Percentiles rank a stretch among this genome's conserved stretches.
Evolutionary conservation across 1,284 basidiomycete genomes (phyloP).

Genomic region (Rhizopogon parksii): DNA sequence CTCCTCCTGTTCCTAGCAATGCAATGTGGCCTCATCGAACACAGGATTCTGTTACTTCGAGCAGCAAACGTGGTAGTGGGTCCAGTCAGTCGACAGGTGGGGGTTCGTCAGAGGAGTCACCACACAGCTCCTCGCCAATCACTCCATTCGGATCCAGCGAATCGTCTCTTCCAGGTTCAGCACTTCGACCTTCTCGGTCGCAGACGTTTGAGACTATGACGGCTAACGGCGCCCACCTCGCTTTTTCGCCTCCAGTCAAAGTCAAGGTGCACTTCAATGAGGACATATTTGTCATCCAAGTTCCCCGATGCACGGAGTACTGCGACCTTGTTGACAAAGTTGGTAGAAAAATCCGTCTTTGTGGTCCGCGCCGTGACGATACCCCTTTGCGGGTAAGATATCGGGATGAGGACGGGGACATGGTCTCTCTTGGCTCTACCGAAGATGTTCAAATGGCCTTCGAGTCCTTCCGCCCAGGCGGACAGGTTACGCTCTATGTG

Average conservation of each 20-base stretch:
- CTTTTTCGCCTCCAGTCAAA: conserved; percentile 49
- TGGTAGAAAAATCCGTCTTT: conserved; percentile 85
- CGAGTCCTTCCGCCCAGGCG: conserved; percentile 66
- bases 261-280: conserved; percentile 86
- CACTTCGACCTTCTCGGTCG: conserved; percentile 47
- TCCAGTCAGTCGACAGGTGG: conserved; percentile 68
- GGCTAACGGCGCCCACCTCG: conserved; percentile 17
- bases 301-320: conserved; percentile 72
- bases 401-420: conserved; percentile 86
- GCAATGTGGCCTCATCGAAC: conserved; percentile 46
- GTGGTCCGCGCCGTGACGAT: conserved; percentile 70
- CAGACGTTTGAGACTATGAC: conserved; percentile 42
- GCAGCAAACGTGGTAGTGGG: conserved; percentile 66
- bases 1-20: conserved; percentile 47
- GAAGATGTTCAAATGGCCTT: conserved; percentile 91
- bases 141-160: conserved; percentile 83
- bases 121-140: conserved; percentile 72
- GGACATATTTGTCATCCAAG: conserved; percentile 90
- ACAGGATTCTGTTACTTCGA: conserved; percentile 42
- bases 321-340: conserved; percentile 84
- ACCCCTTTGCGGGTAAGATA: conserved; percentile 81
- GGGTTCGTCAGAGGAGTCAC: conserved; percentile 74
- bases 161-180: conserved; percentile 55
- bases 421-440: conserved; percentile 78
- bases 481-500: conserved; percentile 71